Evolutionary conservation across 2,329 filamentous ascomycete genomes (phyloP).

Genomic region (Cladophialophora psammophila): DNA sequence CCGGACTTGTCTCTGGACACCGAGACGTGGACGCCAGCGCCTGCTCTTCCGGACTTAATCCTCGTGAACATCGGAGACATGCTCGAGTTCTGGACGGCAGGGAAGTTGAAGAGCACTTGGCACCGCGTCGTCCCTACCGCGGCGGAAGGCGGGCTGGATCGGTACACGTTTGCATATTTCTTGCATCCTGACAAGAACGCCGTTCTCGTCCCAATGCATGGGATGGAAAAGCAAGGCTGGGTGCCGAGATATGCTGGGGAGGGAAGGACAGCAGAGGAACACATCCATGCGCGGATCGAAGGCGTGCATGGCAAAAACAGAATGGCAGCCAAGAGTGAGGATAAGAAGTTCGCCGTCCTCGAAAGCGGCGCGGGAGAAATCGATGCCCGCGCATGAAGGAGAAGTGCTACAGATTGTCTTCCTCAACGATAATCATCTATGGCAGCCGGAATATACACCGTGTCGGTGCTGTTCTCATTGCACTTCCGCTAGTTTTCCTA

Average conservation of each 20-base stretch:
- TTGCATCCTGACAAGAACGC: conserved; percentile 28
- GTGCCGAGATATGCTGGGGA: conserved; percentile 28
- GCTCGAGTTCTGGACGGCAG: conserved; percentile 33
- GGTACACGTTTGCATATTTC: conserved; percentile 32
- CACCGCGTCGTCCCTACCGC: conserved; percentile 26
- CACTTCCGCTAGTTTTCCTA: too few relatives aligned
- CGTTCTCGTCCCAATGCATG: conserved; percentile 28
- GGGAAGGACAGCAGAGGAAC: conserved; percentile 26
- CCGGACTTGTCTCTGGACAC: conserved; percentile 8
- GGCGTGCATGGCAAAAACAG: conserved; percentile 14
- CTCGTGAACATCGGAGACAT: conserved; percentile 31
- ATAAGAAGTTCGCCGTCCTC: background rate
- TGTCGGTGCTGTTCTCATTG: too few relatives aligned
- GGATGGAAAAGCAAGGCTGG: conserved; percentile 24
- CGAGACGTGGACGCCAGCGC: conserved; percentile 25
- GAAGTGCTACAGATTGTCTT: too few relatives aligned
- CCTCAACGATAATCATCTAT: too few relatives aligned
- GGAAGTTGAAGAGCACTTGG: conserved; percentile 29
- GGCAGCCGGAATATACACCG: too few relatives aligned
- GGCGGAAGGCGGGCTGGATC: conserved; percentile 17
- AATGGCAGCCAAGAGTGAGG: background rate
- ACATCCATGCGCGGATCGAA: conserved; percentile 29
- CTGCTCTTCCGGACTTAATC: conserved; percentile 24
- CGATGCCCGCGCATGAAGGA: background rate
- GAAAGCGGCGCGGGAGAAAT: background rate